Percentiles rank a stretch among this genome's conserved stretches.
phyloP scores from a whole-genome alignment of 805 yeast species.

The Suhomyces emberorum region DNA sequence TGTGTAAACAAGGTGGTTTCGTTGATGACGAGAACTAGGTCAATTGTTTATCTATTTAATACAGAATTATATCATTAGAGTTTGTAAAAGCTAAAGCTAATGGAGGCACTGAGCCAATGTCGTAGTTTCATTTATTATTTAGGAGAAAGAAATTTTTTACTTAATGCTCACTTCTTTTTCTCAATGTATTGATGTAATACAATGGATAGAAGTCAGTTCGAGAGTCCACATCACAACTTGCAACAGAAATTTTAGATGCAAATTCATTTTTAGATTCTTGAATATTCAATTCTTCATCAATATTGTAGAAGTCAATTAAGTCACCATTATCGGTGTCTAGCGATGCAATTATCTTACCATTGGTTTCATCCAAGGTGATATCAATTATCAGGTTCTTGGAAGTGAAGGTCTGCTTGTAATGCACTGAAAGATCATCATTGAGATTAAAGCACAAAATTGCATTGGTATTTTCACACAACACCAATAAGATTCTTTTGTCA shows the following conservation, averaged over 20 bases:
- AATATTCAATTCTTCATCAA: slow-evolving; percentile 17
- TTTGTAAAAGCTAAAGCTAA: too few relatives aligned
- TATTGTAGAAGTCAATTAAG: slow-evolving; percentile 22
- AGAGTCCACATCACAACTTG: slow-evolving; percentile 31
- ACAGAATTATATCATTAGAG: neutral
- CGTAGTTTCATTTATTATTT: too few relatives aligned
- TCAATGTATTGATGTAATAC: slow-evolving; percentile 46
- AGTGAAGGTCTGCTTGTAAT: slow-evolving; percentile 28
- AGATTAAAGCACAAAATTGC: slow-evolving; percentile 39
- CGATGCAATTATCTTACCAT: slow-evolving; percentile 24
- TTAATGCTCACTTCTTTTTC: slow-evolving; percentile 66
- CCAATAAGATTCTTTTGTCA: slow-evolving; percentile 32
- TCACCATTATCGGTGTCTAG: slow-evolving; percentile 28
- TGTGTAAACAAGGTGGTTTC: slow-evolving; percentile 81
- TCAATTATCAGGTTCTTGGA: slow-evolving; percentile 27
- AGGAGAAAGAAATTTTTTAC: too few relatives aligned
- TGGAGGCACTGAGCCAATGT: too few relatives aligned
- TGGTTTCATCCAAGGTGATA: slow-evolving; percentile 17
- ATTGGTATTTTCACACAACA: slow-evolving; percentile 52
- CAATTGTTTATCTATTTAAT: neutral
- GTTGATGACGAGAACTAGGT: slow-evolving; percentile 17
- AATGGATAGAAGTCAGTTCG: slow-evolving; percentile 45
- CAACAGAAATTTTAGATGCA: slow-evolving; percentile 18
- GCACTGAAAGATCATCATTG: slow-evolving; percentile 21
- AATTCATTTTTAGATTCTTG: slow-evolving; percentile 13